phyloP scores from a whole-genome alignment of 169 alveolate genomes.

The Miamiensis avidus region DNA sequence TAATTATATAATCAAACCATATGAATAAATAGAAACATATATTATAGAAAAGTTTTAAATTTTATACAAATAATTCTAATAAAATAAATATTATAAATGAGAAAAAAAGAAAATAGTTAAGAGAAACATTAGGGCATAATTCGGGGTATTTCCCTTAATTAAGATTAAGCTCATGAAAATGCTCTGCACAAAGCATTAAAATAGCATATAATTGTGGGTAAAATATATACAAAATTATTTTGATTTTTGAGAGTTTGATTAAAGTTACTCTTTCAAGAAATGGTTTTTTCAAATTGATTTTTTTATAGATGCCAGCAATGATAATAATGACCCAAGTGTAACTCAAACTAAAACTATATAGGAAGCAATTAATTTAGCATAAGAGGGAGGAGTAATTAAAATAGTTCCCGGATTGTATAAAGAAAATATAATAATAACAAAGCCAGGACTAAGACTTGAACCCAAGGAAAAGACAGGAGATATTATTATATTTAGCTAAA shows the following conservation, averaged over 20 bases:
- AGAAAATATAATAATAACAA: slow-evolving; percentile 42
- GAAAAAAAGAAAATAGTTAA: too few relatives aligned
- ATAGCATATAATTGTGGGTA: background rate
- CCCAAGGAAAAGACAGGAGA: slow-evolving; percentile 56
- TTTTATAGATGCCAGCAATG: background rate
- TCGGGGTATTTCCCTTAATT: too few relatives aligned
- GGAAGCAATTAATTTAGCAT: slow-evolving; percentile 69
- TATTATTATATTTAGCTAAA: slow-evolving; percentile 35
- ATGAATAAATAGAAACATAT: too few relatives aligned
- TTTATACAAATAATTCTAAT: too few relatives aligned
- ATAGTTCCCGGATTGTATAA: slow-evolving; percentile 59
- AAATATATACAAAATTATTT: too few relatives aligned
- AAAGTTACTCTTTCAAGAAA: too few relatives aligned
- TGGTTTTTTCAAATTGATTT: background rate
- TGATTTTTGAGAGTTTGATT: background rate
- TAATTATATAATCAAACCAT: too few relatives aligned
- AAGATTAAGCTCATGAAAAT: background rate
- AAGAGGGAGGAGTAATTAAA: slow-evolving; percentile 65
- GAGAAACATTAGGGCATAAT: too few relatives aligned
- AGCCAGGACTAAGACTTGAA: slow-evolving; percentile 35
- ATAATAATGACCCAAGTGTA: slow-evolving; percentile 32
- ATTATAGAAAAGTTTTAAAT: too few relatives aligned
- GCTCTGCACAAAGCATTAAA: background rate
- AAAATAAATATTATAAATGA: too few relatives aligned
- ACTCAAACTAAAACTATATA: slow-evolving; percentile 64